A percentile compares a stretch with the other conserved stretches of the same genome.
Conservation (phyloP, 1,284 basidiomycete species). For the Veloboletus limbatus region DNA sequence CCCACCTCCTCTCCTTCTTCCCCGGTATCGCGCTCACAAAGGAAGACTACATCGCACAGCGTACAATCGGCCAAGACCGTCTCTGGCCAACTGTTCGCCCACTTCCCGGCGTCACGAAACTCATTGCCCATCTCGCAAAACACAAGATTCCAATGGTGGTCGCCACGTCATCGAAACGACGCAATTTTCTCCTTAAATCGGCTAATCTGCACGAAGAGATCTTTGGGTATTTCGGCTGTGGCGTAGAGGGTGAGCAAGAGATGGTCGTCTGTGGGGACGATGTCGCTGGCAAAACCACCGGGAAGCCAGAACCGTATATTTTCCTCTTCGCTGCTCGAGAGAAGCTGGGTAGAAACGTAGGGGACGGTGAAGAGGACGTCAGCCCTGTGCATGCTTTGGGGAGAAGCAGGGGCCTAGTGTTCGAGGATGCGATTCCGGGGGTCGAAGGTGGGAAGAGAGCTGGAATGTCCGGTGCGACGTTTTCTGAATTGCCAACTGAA, state of each 20-base stretch:
- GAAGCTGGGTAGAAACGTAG: slow-evolving; percentile 54
- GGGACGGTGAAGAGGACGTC: slow-evolving; percentile 41
- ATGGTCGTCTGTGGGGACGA: slow-evolving; percentile 71
- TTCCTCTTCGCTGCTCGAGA: slow-evolving; percentile 66
- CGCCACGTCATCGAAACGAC: slow-evolving; percentile 67
- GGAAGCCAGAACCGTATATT: slow-evolving; percentile 75
- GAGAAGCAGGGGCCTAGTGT: slow-evolving; percentile 62
- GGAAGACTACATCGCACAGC: slow-evolving; percentile 55
- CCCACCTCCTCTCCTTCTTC: slow-evolving; percentile 70
- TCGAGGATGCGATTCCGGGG: slow-evolving; percentile 73
- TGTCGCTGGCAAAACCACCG: slow-evolving; percentile 39
- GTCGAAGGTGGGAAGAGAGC: slow-evolving; percentile 74
- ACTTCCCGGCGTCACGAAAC: slow-evolving; percentile 64
- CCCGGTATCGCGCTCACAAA: slow-evolving; percentile 62
- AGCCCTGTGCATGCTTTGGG: slow-evolving; percentile 43
- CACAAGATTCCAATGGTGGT: slow-evolving; percentile 72
- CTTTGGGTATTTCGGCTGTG: slow-evolving; percentile 42
- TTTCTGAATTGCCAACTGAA: slow-evolving; percentile 1
- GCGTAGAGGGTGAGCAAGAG: slow-evolving; percentile 34
- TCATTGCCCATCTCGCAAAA: slow-evolving; percentile 62
- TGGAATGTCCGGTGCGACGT: slow-evolving; percentile 70
- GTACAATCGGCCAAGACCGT: slow-evolving; percentile 56
- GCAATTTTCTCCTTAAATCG: slow-evolving; percentile 66
- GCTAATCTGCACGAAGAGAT: slow-evolving; percentile 50
- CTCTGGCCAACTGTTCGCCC: slow-evolving; percentile 65